Conservation (phyloP, 768 basidiomycete species). For the Phaffia tasmanica region DNA sequence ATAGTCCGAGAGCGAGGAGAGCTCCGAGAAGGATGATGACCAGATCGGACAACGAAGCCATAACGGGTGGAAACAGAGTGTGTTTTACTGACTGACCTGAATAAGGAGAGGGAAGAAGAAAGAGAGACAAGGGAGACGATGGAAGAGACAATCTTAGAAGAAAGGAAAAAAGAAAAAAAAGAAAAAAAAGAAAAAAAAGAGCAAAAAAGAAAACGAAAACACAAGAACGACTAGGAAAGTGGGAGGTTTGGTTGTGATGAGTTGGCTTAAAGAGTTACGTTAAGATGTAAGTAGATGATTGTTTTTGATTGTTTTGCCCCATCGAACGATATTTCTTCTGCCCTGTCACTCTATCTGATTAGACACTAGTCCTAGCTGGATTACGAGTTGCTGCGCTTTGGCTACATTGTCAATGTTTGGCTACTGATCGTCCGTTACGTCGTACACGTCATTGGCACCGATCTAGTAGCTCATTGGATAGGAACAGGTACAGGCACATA, state of each 20-base stretch:
- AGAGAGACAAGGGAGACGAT: background rate
- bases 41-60: slow-evolving; percentile 48
- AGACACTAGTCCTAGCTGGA: too few relatives aligned
- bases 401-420: too few relatives aligned
- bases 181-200: background rate
- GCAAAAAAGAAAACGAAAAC: slow-evolving; percentile 61
- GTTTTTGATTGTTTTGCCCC: background rate
- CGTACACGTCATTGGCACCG: too few relatives aligned
- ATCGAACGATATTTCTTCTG: background rate
- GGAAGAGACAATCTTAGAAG: background rate
- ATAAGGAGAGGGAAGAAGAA: background rate
- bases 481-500: too few relatives aligned
- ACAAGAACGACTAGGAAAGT: slow-evolving; percentile 82
- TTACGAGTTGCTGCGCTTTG: too few relatives aligned
- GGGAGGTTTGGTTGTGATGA: slow-evolving; percentile 72
- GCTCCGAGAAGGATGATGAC: slow-evolving; percentile 58
- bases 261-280: slow-evolving; percentile 12
- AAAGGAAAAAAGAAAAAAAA: background rate
- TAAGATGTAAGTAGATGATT: slow-evolving; percentile 27
- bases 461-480: too few relatives aligned
- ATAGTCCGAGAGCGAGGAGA: slow-evolving; percentile 68
- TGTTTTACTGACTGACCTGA: background rate
- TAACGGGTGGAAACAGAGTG: background rate
- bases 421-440: too few relatives aligned
- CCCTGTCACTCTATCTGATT: background rate